Conservation (phyloP, 192 early-diverging fungal species). For the Coemansia sp. region DNA sequence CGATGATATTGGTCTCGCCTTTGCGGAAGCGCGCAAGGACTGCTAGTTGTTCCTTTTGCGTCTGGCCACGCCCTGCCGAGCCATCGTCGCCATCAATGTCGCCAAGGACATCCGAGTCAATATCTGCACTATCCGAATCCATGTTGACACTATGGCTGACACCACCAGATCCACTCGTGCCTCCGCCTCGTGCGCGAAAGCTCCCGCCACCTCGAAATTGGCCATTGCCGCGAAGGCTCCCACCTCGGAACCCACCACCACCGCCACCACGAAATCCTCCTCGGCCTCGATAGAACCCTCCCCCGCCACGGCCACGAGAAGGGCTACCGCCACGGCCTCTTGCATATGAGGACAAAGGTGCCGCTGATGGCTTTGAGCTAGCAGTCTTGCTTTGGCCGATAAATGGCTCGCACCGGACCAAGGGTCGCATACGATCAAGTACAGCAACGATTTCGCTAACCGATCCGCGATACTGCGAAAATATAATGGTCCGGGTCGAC, state of each 20-base stretch:
- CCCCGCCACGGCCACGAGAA: slow-evolving; percentile 15
- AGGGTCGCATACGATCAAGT: slow-evolving; percentile 63
- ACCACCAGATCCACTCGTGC: background rate
- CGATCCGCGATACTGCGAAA: slow-evolving; percentile 80
- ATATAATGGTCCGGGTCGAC: slow-evolving; percentile 76
- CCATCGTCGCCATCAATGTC: slow-evolving; percentile 11
- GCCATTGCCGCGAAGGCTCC: background rate
- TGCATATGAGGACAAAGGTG: background rate
- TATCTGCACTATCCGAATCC: background rate
- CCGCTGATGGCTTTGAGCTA: background rate
- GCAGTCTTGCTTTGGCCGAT: slow-evolving; percentile 70
- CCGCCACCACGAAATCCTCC: slow-evolving; percentile 11
- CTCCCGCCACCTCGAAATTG: background rate
- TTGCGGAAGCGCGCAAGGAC: slow-evolving; percentile 74
- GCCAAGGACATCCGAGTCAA: background rate
- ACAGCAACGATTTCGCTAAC: slow-evolving; percentile 81
- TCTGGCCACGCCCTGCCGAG: slow-evolving; percentile 66
- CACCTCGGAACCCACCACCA: slow-evolving; percentile 3
- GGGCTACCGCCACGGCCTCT: slow-evolving; percentile 21
- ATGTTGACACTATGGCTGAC: background rate
- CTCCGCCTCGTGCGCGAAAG: slow-evolving; percentile 2
- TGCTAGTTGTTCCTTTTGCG: slow-evolving; percentile 84
- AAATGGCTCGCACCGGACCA: slow-evolving; percentile 72
- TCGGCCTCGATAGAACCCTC: slow-evolving; percentile 3
- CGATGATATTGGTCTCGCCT: slow-evolving; percentile 82